Evolutionary conservation across 192 early-diverging fungal species (phyloP).

Genomic region (Neocallimastix lanati): DNA sequence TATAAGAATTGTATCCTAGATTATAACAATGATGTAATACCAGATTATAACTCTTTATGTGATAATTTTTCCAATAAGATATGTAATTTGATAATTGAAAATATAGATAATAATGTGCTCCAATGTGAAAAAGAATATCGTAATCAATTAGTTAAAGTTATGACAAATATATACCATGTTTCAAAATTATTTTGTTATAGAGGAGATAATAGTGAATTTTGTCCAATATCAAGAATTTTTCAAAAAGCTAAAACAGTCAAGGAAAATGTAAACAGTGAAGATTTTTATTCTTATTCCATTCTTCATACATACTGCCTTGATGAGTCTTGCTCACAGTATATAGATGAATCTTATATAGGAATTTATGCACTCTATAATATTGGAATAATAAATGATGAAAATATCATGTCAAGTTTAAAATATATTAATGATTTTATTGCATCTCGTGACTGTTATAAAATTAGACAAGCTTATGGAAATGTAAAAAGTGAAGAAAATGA

Average conservation of each 20-base stretch:
- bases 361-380: not conserved
- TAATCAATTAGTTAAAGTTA: not conserved
- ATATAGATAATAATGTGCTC: not conserved
- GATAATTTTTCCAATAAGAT: not conserved
- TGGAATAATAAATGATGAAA: not conserved
- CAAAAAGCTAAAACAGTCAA: not conserved
- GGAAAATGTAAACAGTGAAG: not conserved
- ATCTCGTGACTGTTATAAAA: not conserved
- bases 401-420: not conserved
- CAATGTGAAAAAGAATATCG: not conserved
- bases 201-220: not conserved
- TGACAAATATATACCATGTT: not conserved
- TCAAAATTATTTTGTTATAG: not conserved
- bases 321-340: not conserved
- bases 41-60: not conserved
- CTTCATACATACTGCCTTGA: not conserved
- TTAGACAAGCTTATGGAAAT: not conserved
- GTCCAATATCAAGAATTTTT: not conserved
- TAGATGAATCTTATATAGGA: not conserved
- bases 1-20: not conserved
- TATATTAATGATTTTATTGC: not conserved
- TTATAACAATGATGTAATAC: not conserved
- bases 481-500: not conserved
- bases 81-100: not conserved
- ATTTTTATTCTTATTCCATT: not conserved